Evolutionary conservation across 2,329 filamentous ascomycete genomes (phyloP).

Genomic region (Ciborinia camelliae): DNA sequence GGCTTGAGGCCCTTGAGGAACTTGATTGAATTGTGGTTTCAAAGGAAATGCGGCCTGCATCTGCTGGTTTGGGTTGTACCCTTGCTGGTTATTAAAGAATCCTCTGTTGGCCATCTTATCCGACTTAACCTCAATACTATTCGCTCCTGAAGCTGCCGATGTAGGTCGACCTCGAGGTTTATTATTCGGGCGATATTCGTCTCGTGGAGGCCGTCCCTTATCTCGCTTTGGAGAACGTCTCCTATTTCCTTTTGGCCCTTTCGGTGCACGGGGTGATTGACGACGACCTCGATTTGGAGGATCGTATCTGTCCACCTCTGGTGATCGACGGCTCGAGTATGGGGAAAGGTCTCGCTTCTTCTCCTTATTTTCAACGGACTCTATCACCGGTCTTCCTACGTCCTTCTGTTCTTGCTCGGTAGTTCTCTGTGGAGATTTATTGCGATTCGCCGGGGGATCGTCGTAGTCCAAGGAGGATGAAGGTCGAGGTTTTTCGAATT

Average conservation of each 20-base stretch:
- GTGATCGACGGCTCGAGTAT: conserved; percentile 27
- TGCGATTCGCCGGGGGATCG: conserved; percentile 22
- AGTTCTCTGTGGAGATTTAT: conserved; percentile 24
- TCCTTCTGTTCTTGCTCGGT: conserved; percentile 23
- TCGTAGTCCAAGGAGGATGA: conserved; percentile 19
- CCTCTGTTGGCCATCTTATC: conserved; percentile 39
- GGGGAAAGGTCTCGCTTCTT: conserved; percentile 29
- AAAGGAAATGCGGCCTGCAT: conserved; percentile 40
- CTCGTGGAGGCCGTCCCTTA: conserved; percentile 28
- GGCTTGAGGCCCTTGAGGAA: conserved; percentile 30
- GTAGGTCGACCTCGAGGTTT: conserved; percentile 32
- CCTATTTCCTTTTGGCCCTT: conserved; percentile 27
- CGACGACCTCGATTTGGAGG: conserved; percentile 31
- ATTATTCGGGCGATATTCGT: conserved; percentile 33
- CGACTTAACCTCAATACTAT: conserved; percentile 39
- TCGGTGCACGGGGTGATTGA: conserved; percentile 33
- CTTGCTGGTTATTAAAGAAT: conserved; percentile 37
- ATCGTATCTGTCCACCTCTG: conserved; percentile 34
- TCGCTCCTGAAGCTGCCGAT: conserved; percentile 37
- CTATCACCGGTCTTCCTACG: conserved; percentile 28
- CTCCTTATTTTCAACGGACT: conserved; percentile 27
- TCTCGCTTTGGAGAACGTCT: conserved; percentile 31
- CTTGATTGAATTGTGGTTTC: conserved; percentile 39
- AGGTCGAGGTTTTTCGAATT: conserved; percentile 26
- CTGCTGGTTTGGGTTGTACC: conserved; percentile 39